Conservation (phyloP, 2,329 filamentous ascomycete genomes). For the Fusarium chuoi region DNA sequence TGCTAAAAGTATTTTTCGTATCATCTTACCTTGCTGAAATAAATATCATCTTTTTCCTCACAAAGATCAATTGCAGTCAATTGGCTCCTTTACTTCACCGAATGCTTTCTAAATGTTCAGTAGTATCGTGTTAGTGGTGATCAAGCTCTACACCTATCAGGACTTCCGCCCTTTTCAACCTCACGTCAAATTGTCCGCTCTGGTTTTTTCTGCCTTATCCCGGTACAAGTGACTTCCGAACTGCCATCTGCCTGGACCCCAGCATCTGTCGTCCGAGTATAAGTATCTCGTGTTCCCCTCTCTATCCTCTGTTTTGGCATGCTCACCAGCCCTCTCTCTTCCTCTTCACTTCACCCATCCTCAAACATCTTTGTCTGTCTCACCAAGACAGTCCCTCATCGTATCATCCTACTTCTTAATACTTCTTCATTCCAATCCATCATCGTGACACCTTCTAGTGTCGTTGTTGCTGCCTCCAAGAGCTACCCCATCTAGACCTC, state of each 20-base stretch:
- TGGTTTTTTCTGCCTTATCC: slow-evolving; percentile 5
- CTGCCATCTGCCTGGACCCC: slow-evolving; percentile 1
- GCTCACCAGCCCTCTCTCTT: slow-evolving; percentile 4
- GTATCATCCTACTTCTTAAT: background rate
- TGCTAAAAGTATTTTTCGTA: background rate
- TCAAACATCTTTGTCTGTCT: background rate
- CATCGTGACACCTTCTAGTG: background rate
- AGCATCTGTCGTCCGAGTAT: slow-evolving; percentile 27
- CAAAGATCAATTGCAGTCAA: background rate
- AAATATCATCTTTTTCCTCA: background rate
- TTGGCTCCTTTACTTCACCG: background rate
- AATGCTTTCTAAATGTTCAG: background rate
- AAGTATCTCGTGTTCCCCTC: slow-evolving; percentile 39
- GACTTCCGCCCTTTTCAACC: background rate
- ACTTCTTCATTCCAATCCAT: background rate
- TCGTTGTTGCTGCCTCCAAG: background rate
- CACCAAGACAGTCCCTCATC: background rate
- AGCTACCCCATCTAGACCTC: background rate
- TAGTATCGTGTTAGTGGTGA: background rate
- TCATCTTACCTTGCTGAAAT: background rate
- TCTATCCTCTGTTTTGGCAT: slow-evolving; percentile 15
- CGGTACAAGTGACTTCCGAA: slow-evolving; percentile 15
- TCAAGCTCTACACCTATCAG: background rate
- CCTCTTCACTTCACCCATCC: background rate
- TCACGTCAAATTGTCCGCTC: background rate